Conservation (phyloP, 192 early-diverging fungal species). For the Hyaloraphidium curvatum region DNA sequence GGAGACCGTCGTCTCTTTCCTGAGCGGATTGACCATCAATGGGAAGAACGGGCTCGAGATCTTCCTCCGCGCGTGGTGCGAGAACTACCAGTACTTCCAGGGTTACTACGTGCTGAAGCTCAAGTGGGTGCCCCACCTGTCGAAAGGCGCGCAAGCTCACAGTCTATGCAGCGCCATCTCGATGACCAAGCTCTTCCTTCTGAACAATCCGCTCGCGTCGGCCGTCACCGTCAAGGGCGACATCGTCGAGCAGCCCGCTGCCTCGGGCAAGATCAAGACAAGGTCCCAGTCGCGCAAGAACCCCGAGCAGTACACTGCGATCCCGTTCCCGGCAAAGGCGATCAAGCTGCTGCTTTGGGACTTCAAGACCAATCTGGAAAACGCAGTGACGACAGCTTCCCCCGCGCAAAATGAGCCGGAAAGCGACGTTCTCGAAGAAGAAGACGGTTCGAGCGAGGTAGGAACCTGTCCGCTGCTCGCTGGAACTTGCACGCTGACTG, state of each 20-base stretch:
- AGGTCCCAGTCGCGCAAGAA: no score
- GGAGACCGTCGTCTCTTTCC: slow-evolving; percentile 51
- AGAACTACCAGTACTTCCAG: slow-evolving; percentile 58
- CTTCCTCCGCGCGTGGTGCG: slow-evolving; percentile 60
- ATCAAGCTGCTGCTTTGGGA: slow-evolving; percentile 71
- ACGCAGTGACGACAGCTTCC: no score
- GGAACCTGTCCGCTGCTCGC: no score
- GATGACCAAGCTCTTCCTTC: slow-evolving; percentile 54
- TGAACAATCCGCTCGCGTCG: no score
- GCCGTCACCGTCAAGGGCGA: slow-evolving; percentile 58
- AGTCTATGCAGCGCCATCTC: slow-evolving; percentile 38
- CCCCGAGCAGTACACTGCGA: slow-evolving; percentile 53
- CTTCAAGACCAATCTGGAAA: slow-evolving; percentile 37
- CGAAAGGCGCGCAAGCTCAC: not conserved
- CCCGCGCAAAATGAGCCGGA: no score
- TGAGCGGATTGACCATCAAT: slow-evolving; percentile 33
- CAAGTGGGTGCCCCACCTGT: slow-evolving; percentile 25
- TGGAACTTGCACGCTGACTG: no score
- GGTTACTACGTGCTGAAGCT: slow-evolving; percentile 71
- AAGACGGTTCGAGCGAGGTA: no score
- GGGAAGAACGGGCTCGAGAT: slow-evolving; percentile 52
- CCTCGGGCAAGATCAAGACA: slow-evolving; percentile 15
- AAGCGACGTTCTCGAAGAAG: no score
- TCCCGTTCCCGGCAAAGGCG: slow-evolving; percentile 68
- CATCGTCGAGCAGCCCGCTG: no score